Percentiles rank a stretch among this genome's conserved stretches.
phyloP scores from a whole-genome alignment of 2,329 filamentous ascomycete species.

The Microcyclospora pomicola region DNA sequence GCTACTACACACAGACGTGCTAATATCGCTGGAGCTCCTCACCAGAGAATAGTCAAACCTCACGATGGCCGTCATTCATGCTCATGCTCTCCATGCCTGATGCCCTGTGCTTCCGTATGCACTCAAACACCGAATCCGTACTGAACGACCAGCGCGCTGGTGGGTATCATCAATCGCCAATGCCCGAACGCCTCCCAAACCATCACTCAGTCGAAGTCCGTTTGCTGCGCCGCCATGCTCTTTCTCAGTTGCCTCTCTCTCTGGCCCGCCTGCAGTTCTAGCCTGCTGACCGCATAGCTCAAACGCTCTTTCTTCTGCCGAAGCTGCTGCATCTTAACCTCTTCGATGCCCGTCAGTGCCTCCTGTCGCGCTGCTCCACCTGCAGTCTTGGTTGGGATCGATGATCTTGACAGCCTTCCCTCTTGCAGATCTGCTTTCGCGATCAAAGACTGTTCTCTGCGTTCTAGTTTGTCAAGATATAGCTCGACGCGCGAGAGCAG shows the following conservation, averaged over 20 bases:
- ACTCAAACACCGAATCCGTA: too few species aligned
- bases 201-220: background rate
- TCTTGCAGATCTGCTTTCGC: conserved; percentile 74
- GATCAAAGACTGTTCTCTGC: conserved; percentile 70
- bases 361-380: conserved; percentile 4
- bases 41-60: too few species aligned
- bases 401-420: conserved; percentile 42
- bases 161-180: too few species aligned
- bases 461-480: conserved; percentile 68
- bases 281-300: conserved; percentile 70
- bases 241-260: conserved; percentile 56
- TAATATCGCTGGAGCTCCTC: too few species aligned
- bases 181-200: too few species aligned
- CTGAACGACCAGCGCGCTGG: too few species aligned
- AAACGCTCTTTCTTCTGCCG: conserved; percentile 72
- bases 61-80: too few species aligned
- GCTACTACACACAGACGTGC: too few species aligned
- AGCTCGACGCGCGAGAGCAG: conserved; percentile 71
- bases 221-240: conserved; percentile 46
- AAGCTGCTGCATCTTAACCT: conserved; percentile 50
- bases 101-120: too few species aligned
- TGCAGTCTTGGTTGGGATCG: conserved; percentile 1
- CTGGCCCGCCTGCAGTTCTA: conserved; percentile 78
- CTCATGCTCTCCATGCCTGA: too few species aligned
- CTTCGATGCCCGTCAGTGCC: conserved; percentile 32